Base-by-base conservation (phyloP, 139 green algal species). In the Chlorella ohadii region DNA sequence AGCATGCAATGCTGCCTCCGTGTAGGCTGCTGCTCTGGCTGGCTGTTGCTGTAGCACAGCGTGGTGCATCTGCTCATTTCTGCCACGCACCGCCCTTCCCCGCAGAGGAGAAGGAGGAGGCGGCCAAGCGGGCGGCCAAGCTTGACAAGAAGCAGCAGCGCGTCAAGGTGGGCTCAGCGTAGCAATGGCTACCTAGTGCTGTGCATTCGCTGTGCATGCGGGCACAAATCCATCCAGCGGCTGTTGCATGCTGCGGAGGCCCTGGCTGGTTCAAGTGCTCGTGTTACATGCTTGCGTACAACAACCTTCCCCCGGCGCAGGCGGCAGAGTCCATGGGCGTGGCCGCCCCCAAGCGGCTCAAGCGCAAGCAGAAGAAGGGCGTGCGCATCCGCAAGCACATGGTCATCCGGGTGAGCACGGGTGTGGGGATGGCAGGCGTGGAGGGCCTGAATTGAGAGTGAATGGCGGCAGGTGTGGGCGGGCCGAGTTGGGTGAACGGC, bases 51-150 rank as follows among this genome's bases (percentile, higher is more conserved):
- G 11, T 17, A 19, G 15, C 41, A 11, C 31, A 44, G 7, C 3
- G 13, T 72, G 31, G 7, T 51, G 44, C 44, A 6, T 6, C 6
- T 51, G 44, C 44, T 51, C 44, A 9, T 51, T 9, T 9, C 44
- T 9, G 44, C 44, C 44, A 9, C 44, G 7, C 44, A 51, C 44
- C 44, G 44, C 44, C 44, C 44, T 13, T 15, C n/a, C 39, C 27
- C 81, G 77, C 78, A 88, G 84, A 33, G 56, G 84, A 88, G 38
- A 88, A 88, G 36, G 78, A 86, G 66, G 77, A 75, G 1, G 55
- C 55, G 7, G 75, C 75, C 34, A 85, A 88, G n/a, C 77, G 82
- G 3, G 36, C 56, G 63, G 81, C 66, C 0, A 84, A 84, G 63
- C 39, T 65, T 17, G 67, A 72, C 16, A 67, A 85, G 63, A 85